phyloP scores from a whole-genome alignment of 148 eudicot genomes.

The Cornus kousa region DNA sequence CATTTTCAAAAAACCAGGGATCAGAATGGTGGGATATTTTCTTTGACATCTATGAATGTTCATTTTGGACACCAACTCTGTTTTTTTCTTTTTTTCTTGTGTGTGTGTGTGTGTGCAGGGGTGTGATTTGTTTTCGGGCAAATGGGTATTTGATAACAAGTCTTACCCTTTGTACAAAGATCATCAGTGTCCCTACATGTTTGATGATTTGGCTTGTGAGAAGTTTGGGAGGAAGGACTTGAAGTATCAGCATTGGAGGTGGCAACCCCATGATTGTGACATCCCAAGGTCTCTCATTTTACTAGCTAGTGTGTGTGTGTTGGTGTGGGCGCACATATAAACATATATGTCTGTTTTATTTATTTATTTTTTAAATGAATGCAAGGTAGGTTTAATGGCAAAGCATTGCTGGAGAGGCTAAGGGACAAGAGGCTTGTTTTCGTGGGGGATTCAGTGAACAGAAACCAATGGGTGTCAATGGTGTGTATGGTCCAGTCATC shows the following conservation, averaged over 20 bases:
- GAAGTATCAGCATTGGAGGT: conserved; percentile 76
- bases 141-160: conserved; percentile 72
- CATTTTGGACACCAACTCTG: background rate
- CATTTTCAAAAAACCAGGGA: no score
- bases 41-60: no score
- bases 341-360: no score
- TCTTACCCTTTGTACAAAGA: conserved; percentile 72
- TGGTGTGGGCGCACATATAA: no score
- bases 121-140: conserved; percentile 71
- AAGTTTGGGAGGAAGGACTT: conserved; percentile 79
- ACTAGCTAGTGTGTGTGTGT: conserved; percentile 3
- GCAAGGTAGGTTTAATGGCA: conserved; percentile 69
- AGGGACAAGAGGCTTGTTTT: conserved; percentile 73
- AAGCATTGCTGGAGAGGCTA: conserved; percentile 59
- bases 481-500: conserved; percentile 58
- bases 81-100: no score
- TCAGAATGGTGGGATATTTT: conserved; percentile 8
- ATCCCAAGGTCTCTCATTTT: conserved; percentile 55
- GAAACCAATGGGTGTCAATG: conserved; percentile 93
- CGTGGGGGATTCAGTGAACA: conserved; percentile 86
- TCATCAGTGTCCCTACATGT: conserved; percentile 61
- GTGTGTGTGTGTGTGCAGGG: background rate
- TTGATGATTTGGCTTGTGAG: conserved; percentile 72
- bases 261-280: conserved; percentile 84
- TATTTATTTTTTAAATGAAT: background rate